Evolutionary conservation across 495 filamentous ascomycete genomes (phyloP), one percentile per base, ranked within the genome.

Genomic region (Aspergillus campestris): DNA sequence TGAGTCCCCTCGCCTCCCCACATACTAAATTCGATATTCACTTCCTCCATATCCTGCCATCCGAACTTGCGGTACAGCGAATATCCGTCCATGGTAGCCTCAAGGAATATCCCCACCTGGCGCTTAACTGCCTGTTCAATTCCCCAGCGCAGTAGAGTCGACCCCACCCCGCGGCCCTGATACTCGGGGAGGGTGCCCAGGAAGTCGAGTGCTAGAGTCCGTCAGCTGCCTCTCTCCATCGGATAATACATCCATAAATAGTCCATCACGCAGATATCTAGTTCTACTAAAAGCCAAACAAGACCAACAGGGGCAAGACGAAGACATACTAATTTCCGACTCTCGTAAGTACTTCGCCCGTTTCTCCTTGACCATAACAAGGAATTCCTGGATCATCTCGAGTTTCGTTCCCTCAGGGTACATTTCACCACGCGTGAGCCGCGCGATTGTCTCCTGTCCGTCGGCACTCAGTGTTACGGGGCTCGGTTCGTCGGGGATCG

Each of bases 61-160:
- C 79, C 77, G 45, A 66, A 46, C 51, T 65, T 70, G 44, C 60
- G 53, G 57, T 82, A 83, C 40, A 80, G 48, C n/a, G 60, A 57
- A 24, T 61, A 60, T 29, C 75, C 77, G 11, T 60, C 63, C 18
- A 67, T 69, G 32, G 75, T 76, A 2, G 74, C 72, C 46, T 80
- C 75, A n/a, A 82, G 53, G 58, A 73, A 82, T 9, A 72, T 59
- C 41, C 67, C 64, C n/a, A 60, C 49, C 1, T 67, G 62, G 9
- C 52, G 69, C 15, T 59, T 59, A 55, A 79, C 77, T 6, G 74
- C 75, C 48, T 58, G 60, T 18, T 67, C 59, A 6, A 75, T 49
- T 0, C 77, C 77, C 64, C 69, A 75, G 42, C 60, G 44, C 13
- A 81, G 46, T 8, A 83, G 52, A 51, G 58, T 54, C 18, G 55